phyloP scores from a whole-genome alignment of 805 yeast genomes.

The Blastobotrys chiropterorum region DNA sequence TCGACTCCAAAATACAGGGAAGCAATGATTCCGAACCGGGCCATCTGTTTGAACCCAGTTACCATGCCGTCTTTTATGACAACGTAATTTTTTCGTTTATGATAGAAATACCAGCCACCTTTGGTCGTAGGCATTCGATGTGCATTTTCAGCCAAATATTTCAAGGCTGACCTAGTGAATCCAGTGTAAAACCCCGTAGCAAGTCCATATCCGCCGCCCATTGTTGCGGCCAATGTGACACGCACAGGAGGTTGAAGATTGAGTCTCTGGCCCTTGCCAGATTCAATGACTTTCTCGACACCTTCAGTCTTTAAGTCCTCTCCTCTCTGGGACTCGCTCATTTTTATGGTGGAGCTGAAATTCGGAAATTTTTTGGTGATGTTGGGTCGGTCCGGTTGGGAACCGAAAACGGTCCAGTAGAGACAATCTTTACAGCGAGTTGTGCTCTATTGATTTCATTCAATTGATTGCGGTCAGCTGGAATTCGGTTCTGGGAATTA shows the following conservation, averaged over 20 bases:
- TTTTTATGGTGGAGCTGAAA: not conserved
- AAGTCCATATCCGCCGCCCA: slow-evolving; percentile 23
- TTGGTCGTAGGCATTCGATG: slow-evolving; percentile 71
- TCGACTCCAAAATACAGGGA: slow-evolving; percentile 54
- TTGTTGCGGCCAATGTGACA: slow-evolving; percentile 12
- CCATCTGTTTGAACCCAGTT: slow-evolving; percentile 40
- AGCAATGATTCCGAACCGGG: slow-evolving; percentile 40
- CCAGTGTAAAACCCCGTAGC: slow-evolving; percentile 54
- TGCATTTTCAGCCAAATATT: slow-evolving; percentile 72
- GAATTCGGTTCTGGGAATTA: too few species aligned
- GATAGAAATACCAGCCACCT: slow-evolving; percentile 87
- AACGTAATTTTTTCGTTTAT: slow-evolving; percentile 74
- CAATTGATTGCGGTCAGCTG: too few species aligned
- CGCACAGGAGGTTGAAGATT: slow-evolving; percentile 15
- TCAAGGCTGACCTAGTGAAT: slow-evolving; percentile 46
- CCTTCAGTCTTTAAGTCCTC: not conserved
- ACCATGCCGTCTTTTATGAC: slow-evolving; percentile 52
- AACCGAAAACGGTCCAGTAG: too few species aligned
- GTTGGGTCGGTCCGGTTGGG: slow-evolving; percentile 1
- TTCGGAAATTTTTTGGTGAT: not conserved
- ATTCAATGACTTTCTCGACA: not conserved
- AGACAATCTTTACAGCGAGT: too few species aligned
- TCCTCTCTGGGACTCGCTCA: not conserved
- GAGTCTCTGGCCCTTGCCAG: slow-evolving; percentile 10
- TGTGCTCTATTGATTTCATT: too few species aligned